Evolutionary conservation across 805 yeast species (phyloP).

Genomic region (Kuraishia floccosa): DNA sequence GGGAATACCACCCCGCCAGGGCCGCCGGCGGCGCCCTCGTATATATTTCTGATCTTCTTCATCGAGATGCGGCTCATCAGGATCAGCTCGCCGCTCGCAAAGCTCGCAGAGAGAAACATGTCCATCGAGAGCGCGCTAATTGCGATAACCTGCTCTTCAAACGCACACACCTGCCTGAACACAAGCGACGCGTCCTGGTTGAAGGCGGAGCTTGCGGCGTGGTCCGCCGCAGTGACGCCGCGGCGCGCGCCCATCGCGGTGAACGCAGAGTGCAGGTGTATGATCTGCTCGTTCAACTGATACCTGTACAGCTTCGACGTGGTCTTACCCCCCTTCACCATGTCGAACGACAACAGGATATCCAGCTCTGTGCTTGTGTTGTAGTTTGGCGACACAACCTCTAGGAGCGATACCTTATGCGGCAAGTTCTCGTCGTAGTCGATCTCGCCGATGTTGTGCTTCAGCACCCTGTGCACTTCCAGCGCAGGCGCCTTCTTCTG

Average conservation of each 20-base stretch:
- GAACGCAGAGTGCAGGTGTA: slow-evolving; percentile 2
- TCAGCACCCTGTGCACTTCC: slow-evolving; percentile 17
- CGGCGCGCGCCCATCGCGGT: slow-evolving; percentile 1
- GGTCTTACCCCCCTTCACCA: slow-evolving; percentile 6
- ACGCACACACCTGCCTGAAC: slow-evolving; percentile 7
- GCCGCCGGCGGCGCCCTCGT: slow-evolving; percentile 1
- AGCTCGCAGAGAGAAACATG: slow-evolving; percentile 23
- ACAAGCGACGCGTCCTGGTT: slow-evolving; percentile 3
- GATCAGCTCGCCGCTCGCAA: slow-evolving; percentile 33
- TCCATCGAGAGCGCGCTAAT: slow-evolving; percentile 25
- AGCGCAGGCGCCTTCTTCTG: slow-evolving; percentile 29
- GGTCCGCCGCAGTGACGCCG: not conserved
- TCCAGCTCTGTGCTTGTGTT: slow-evolving; percentile 30
- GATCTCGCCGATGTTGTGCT: slow-evolving; percentile 9
- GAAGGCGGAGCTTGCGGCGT: not conserved
- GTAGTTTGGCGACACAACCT: slow-evolving; percentile 33
- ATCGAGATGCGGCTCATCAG: slow-evolving; percentile 27
- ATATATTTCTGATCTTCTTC: slow-evolving; percentile 9
- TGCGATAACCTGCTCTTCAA: slow-evolving; percentile 16
- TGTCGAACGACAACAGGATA: slow-evolving; percentile 30
- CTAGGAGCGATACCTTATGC: slow-evolving; percentile 21
- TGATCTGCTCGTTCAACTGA: slow-evolving; percentile 9
- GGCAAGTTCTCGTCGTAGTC: slow-evolving; percentile 17
- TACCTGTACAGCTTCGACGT: slow-evolving; percentile 14
- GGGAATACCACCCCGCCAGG: slow-evolving; percentile 14